These are phyloP conservation scores for Lodderomyces orthopsilosis DNA, from an alignment of 1,139 yeast genomes.

Conservation along the genomic window DNA sequence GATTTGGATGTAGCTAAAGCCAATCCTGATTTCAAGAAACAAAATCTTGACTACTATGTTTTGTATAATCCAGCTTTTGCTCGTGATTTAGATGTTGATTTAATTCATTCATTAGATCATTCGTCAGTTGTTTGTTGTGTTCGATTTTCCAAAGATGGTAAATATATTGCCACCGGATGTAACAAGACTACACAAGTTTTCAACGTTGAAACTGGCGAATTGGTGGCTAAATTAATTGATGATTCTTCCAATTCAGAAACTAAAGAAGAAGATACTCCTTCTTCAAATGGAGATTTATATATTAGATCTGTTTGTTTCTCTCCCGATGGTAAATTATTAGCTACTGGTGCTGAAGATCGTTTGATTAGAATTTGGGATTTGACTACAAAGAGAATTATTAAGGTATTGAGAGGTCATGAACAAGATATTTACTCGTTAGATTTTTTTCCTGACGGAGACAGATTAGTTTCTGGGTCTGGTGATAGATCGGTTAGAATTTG, in stretches of 20 bases:
- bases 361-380: slow-evolving; percentile 97
- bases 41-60: slow-evolving; percentile 83
- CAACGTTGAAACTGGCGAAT: slow-evolving; percentile 88
- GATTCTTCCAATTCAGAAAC: slow-evolving; percentile 43
- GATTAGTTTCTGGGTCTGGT: slow-evolving; percentile 93
- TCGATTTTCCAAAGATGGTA: slow-evolving; percentile 88
- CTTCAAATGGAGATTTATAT: slow-evolving; percentile 74
- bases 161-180: slow-evolving; percentile 94
- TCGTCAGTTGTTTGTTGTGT: slow-evolving; percentile 96
- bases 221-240: slow-evolving; percentile 83
- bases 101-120: slow-evolving; percentile 88
- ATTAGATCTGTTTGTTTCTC: slow-evolving; percentile 95
- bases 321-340: slow-evolving; percentile 92
- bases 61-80: slow-evolving; percentile 84
- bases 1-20: slow-evolving; percentile 81
- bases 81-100: slow-evolving; percentile 72
- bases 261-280: slow-evolving; percentile 24
- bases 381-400: slow-evolving; percentile 79
- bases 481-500: slow-evolving; percentile 96
- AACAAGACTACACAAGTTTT: slow-evolving; percentile 94
- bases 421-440: slow-evolving; percentile 96
- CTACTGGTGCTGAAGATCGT: slow-evolving; percentile 98
- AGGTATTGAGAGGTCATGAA: slow-evolving; percentile 91
- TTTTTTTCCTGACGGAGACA: slow-evolving; percentile 92
- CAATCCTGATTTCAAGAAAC: slow-evolving; percentile 76